Evolutionary conservation across 2,329 filamentous ascomycete genomes (phyloP).

Genomic region (Botrytis fabae): DNA sequence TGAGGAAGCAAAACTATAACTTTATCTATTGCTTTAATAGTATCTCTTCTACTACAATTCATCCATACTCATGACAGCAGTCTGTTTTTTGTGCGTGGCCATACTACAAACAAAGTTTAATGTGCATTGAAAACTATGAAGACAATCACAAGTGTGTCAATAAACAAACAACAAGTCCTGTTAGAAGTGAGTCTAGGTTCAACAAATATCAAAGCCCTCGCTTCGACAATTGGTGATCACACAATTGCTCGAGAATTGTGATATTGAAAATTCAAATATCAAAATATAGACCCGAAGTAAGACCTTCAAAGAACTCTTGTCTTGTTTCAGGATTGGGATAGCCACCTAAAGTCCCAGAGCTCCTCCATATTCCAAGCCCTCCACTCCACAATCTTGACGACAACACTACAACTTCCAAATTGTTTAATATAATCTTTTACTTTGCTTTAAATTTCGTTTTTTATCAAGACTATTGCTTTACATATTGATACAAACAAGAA

Average conservation of each 20-base stretch:
- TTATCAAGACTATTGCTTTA: background rate
- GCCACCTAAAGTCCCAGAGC: background rate
- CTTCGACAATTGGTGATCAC: background rate
- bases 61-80: background rate
- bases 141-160: background rate
- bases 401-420: background rate
- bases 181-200: background rate
- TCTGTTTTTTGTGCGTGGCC: background rate
- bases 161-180: background rate
- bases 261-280: background rate
- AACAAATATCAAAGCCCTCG: background rate
- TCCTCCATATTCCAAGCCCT: background rate
- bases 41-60: background rate
- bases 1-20: background rate
- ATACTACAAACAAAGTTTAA: background rate
- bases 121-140: background rate
- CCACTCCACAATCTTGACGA: background rate
- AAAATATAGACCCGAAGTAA: background rate
- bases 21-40: background rate
- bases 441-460: background rate
- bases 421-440: background rate
- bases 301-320: background rate
- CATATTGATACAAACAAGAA: background rate
- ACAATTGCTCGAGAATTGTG: background rate
- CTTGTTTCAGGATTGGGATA: background rate